Evolutionary conservation across 768 basidiomycete genomes (phyloP), one percentile per base, ranked within the genome.

Genomic region (Boletus vinaceobasis): DNA sequence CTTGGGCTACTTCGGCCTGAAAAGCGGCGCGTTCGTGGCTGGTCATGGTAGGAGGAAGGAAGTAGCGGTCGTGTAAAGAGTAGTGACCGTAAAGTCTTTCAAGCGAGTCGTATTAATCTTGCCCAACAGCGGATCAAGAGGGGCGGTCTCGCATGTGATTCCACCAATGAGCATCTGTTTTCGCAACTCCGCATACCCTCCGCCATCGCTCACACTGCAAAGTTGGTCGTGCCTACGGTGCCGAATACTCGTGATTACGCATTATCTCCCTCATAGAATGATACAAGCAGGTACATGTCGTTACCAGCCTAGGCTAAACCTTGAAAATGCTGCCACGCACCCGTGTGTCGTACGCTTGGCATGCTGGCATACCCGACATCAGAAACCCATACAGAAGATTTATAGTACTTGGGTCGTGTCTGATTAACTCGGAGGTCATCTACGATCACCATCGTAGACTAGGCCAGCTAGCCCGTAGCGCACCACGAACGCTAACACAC

Each of bases 391-490:
- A 23, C 23, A 23, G 23, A 11, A 9, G 17, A 29, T 29, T 31
- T 10, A 32, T 32, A 7, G 19, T 32, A 31, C 31, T 8, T 31
- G 15, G 52, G 2, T 17, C 37, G 39, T 21, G 26, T 40, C 43
- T 26, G 31, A 50, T 42, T 8, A 21, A 21, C 10, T 8, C 26
- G 9, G 14, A 23, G 9, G 44, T 71, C 76, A 93, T 67, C 92
- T 76, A 67, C 95, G 79, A 74, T 93, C 92, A 10, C 92, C 93
- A 65, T 96, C 95, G 67, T 97, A 99, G 42, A 97, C 80, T 51
- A 96, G 77, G 44, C 88, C 82, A 4, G 93, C 93, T 13, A 95
- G 77, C 9, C 94, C 95, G 63, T 99, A 98, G 62, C 96, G 79
- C 32, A 98, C 81, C 21, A 79, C 75, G 69, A 98, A 98, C 8